Evolutionary conservation across 768 basidiomycete species (phyloP), one percentile per base, ranked within the genome.

Genomic region (Xerocomellus chrysenteron): DNA sequence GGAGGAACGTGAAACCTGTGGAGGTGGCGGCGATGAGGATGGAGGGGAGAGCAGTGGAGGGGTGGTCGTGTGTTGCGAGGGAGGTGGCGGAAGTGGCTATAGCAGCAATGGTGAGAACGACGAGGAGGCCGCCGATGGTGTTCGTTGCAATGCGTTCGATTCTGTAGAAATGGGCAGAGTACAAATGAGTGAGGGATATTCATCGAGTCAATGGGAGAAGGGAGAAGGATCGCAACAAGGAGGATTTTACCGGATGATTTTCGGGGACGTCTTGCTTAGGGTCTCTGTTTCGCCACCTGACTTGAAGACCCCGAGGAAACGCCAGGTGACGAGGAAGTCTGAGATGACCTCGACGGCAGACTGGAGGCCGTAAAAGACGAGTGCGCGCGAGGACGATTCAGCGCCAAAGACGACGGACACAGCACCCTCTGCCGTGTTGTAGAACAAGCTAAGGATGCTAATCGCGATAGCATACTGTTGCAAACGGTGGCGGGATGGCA

Each of bases 311-410:
- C 68, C 54, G 32, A 72, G 41, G 54, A 80, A 81, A 32, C 79
- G 67, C 79, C 80, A 81, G 12, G 77, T 57, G 26, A 80, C 80
- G 14, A 80, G 68, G 45, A 66, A 30, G 4, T 78, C 72, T 19
- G 79, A 80, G 48, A 75, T 65, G 35, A 80, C 78, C 56, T 80
- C 80, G 39, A 80, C 76, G 4, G 62, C 76, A 0, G 79, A 80
- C 42, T 80, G 80, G 16, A 81, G 72, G 1, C 80, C 79, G 46
- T 77, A 81, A 66, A 80, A 80, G 28, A 80, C 66, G 40, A 80
- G 73, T 8, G 80, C 73, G 5, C 67, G 71, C 1, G 79, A 80
- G 4, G 72, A 70, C 12, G 78, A 75, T 33, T 79, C 78, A 50
- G 73, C 68, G 1, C 80, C 79, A 48, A 80, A 76, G 19, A 74